Conservation (phyloP, 2,329 filamentous ascomycete species). For the Fusarium sp. region DNA sequence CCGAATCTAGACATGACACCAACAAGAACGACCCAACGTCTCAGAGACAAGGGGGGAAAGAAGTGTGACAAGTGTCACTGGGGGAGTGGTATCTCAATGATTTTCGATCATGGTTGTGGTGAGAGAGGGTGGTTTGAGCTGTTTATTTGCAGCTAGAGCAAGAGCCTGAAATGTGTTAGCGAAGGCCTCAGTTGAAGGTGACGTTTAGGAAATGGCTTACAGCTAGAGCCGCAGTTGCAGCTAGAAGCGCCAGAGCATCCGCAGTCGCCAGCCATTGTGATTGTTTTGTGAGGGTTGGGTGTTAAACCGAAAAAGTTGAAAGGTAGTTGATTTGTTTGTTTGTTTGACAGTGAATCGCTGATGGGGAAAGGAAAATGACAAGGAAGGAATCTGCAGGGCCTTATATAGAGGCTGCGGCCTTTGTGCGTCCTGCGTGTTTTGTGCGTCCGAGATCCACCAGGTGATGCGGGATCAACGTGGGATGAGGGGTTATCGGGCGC, state of each 20-base stretch:
- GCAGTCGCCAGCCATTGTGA: slow-evolving; percentile 53
- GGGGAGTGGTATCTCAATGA: slow-evolving; percentile 20
- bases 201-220: slow-evolving; percentile 37
- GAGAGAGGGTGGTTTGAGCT: slow-evolving; percentile 4
- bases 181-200: not conserved
- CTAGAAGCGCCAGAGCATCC: slow-evolving; percentile 51
- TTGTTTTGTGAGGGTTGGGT: slow-evolving; percentile 29
- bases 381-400: slow-evolving; percentile 26
- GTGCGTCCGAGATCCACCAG: slow-evolving; percentile 32
- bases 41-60: slow-evolving; percentile 7
- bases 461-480: not conserved
- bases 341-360: slow-evolving; percentile 31
- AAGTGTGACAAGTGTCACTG: slow-evolving; percentile 31
- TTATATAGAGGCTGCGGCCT: slow-evolving; percentile 46
- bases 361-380: slow-evolving; percentile 12
- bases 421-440: slow-evolving; percentile 34
- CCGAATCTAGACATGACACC: not conserved
- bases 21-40: slow-evolving; percentile 13
- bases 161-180: slow-evolving; percentile 45
- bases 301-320: slow-evolving; percentile 11
- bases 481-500: slow-evolving; percentile 15
- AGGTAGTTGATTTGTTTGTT: not conserved
- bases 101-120: slow-evolving; percentile 24
- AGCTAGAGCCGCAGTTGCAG: slow-evolving; percentile 54
- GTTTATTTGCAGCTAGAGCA: slow-evolving; percentile 49